Percentiles rank a stretch among this genome's conserved stretches.
These are phyloP conservation scores for Phycomyces blakesleeanus DNA, from an alignment of 192 early-diverging fungal species.

Conservation along the genomic window DNA sequence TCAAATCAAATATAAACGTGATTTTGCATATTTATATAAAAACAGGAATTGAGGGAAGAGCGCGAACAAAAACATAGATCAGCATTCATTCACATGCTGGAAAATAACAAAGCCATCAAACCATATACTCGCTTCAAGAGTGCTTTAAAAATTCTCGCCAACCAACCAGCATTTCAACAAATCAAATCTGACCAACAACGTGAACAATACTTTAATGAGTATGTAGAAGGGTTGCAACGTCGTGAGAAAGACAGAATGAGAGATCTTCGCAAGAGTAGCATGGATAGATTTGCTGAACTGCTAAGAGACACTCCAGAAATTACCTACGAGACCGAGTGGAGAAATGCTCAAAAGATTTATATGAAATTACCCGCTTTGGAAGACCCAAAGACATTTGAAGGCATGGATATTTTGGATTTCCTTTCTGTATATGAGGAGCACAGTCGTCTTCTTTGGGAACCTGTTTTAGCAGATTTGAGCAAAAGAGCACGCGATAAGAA, in stretches of 20 bases:
- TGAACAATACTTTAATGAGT: slow-evolving; percentile 66
- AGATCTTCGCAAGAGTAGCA: slow-evolving; percentile 52
- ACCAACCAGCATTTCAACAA: slow-evolving; percentile 58
- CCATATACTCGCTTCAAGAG: slow-evolving; percentile 56
- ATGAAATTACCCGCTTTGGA: slow-evolving; percentile 48
- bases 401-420: slow-evolving; percentile 80
- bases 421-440: slow-evolving; percentile 80
- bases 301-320: slow-evolving; percentile 56
- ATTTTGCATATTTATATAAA: not conserved
- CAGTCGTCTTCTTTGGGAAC: slow-evolving; percentile 58
- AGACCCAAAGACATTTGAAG: slow-evolving; percentile 44
- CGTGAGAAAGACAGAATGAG: slow-evolving; percentile 69
- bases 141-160: slow-evolving; percentile 48
- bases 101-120: slow-evolving; percentile 45
- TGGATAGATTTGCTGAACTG: slow-evolving; percentile 56
- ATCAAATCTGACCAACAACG: slow-evolving; percentile 60
- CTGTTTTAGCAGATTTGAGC: slow-evolving; percentile 38
- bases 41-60: slow-evolving; percentile 48
- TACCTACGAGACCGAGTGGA: slow-evolving; percentile 56
- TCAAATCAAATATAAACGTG: too few relatives aligned
- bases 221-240: slow-evolving; percentile 58
- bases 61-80: slow-evolving; percentile 49
- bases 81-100: slow-evolving; percentile 53
- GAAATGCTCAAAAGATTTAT: slow-evolving; percentile 48
- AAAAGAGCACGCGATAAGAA: slow-evolving; percentile 3